Base-by-base conservation (phyloP, 2,329 filamentous ascomycete species). In the Pseudogymnoascus sp. region DNA sequence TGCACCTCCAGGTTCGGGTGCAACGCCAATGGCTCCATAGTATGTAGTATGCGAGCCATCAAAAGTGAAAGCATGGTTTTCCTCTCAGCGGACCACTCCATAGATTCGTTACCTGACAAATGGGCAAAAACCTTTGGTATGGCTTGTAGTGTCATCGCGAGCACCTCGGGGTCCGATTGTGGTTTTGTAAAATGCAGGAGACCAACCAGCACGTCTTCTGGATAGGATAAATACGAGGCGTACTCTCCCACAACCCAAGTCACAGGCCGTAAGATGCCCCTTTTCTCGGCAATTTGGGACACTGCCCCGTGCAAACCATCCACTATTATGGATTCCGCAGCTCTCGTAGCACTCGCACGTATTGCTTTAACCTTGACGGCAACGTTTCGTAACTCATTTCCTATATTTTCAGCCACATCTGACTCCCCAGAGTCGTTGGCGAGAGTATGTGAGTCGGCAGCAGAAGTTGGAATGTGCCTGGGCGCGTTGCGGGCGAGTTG, bases 1-100 rank as follows among this genome's bases (percentile, higher is more conserved):
- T 99, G 95, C 3, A 99, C 92, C 73, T 99, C 95, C 1, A 99
- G 81, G 69, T 87, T 91, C 0, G 93, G 93, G 73, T 97, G 91
- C 42, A 88, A 81, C 0, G 87, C 86, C 14, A 97, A 76, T 0
- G 87, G 84, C 70, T 97, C 93, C 21, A 96, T 78, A 59, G 90
- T 88, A 72, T 95, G 85, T 18, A 96, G 84, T 5, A 97, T 86
- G 1, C 92, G 86, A 28, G 90, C 89, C 76, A 96, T 86, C 23
- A 96, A 79, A 3, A 97, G 82, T 7, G 88, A 86, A 36, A 89
- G 85, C 66, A 86, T 86, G 0, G 88, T 88, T 72, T 91, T 93
- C 63, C 88, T 82, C 71, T 88, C 86, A 0, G 84, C 74, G 8
- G 87, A 89, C 91, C 92, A 97, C 0, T 80, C 77, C 23, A 82